These are phyloP conservation scores for Ascocoryne sarcoides DNA, from an alignment of 2,329 filamentous ascomycete genomes.

Conservation along the genomic window DNA sequence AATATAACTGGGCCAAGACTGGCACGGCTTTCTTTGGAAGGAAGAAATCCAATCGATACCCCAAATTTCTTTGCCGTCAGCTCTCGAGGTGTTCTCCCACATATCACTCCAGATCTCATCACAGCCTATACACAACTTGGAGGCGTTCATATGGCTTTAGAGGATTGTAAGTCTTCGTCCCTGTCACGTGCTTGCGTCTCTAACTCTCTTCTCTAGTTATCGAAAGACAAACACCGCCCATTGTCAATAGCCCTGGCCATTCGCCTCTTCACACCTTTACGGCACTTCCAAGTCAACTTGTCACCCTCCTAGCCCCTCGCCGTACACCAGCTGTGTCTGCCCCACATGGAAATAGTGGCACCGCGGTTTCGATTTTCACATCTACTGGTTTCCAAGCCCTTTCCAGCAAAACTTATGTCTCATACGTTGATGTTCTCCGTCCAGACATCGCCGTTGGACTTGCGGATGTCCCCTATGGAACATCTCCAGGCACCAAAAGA, in stretches of 20 bases:
- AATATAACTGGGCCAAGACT: conserved; percentile 17
- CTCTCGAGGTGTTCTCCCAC: conserved; percentile 77
- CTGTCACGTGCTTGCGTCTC: conserved; percentile 8
- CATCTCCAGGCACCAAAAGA: conserved; percentile 58
- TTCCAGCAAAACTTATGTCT: conserved; percentile 58
- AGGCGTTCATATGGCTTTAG: conserved; percentile 72
- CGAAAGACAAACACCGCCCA: conserved; percentile 41
- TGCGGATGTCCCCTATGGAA: conserved; percentile 59
- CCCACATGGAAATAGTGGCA: conserved; percentile 62
- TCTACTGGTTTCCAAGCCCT: conserved; percentile 77
- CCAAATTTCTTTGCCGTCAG: conserved; percentile 74
- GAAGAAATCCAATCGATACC: conserved; percentile 61
- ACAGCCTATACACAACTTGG: conserved; percentile 53
- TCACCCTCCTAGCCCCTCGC: conserved; percentile 68
- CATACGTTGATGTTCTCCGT: conserved; percentile 52
- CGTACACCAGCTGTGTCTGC: conserved; percentile 66
- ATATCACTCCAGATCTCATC: conserved; percentile 81
- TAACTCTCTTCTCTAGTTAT: conserved; percentile 39
- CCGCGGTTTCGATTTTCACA: conserved; percentile 68
- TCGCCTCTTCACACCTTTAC: conserved; percentile 67
- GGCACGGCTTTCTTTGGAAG: conserved; percentile 45
- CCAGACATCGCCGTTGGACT: conserved; percentile 76
- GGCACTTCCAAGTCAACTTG: conserved; percentile 53
- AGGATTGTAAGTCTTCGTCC: conserved; percentile 71
- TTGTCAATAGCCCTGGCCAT: conserved; percentile 33